These are phyloP conservation scores for Aspergillus nidulans DNA, from an alignment of 495 filamentous ascomycete genomes.

Conservation along the genomic window DNA sequence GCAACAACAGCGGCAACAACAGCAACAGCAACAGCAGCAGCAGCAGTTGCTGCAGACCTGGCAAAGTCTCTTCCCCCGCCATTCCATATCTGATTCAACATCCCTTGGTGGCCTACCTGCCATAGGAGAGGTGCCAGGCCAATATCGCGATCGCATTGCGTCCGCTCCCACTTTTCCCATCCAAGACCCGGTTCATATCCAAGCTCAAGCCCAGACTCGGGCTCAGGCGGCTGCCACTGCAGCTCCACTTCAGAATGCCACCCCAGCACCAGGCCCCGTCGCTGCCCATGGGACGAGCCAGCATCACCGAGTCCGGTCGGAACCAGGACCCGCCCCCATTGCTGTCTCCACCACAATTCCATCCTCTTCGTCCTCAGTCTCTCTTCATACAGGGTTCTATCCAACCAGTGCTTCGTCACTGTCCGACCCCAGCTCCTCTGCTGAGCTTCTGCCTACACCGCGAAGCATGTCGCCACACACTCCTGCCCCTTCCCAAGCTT, in stretches of 20 bases:
- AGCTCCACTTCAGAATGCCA: background rate
- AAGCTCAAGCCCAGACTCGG: constrained; percentile 16
- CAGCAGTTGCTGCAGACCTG: constrained; percentile 19
- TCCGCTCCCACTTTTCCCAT: constrained; percentile 37
- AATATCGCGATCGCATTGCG: constrained; percentile 37
- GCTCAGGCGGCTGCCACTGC: constrained; percentile 1
- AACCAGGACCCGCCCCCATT: constrained; percentile 11
- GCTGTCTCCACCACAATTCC: background rate
- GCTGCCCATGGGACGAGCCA: constrained; percentile 6
- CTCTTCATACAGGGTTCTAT: background rate
- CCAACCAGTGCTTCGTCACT: constrained; percentile 6
- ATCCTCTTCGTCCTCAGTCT: constrained; percentile 2
- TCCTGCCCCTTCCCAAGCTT: constrained; percentile 32
- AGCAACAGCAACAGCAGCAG: constrained; percentile 7
- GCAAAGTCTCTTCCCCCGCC: constrained; percentile 16
- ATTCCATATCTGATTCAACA: constrained; percentile 21
- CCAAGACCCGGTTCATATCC: constrained; percentile 14
- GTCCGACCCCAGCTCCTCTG: constrained; percentile 12
- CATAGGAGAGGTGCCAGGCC: constrained; percentile 22
- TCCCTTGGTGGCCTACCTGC: constrained; percentile 13
- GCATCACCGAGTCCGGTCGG: constrained; percentile 22
- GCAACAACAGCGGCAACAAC: no score
- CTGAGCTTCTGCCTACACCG: constrained; percentile 33
- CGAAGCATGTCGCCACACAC: constrained; percentile 38
- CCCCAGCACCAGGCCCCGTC: background rate